Percentiles rank a stretch among this genome's conserved stretches.
These are phyloP conservation scores for Komagataella populi DNA, from an alignment of 805 yeast genomes.

Conservation along the genomic window DNA sequence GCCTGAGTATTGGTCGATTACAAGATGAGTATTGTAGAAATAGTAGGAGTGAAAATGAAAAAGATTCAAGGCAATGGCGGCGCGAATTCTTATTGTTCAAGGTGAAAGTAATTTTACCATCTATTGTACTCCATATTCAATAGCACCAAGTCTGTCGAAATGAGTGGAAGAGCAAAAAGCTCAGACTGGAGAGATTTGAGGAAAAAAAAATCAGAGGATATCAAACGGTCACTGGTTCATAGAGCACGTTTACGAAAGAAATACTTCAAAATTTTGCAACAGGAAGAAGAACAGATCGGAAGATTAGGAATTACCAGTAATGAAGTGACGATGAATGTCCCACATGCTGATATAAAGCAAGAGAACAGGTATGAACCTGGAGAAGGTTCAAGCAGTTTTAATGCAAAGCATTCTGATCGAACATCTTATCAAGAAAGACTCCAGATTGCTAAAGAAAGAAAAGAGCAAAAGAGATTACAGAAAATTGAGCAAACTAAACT, in stretches of 20 bases:
- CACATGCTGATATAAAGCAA: background rate
- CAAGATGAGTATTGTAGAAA: background rate
- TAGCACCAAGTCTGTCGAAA: background rate
- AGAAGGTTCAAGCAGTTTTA: slow-evolving; percentile 17
- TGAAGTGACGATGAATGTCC: background rate
- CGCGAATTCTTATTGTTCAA: background rate
- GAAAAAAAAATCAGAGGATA: slow-evolving; percentile 32
- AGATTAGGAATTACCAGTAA: slow-evolving; percentile 1
- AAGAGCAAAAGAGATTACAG: slow-evolving; percentile 24
- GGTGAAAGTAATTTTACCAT: background rate
- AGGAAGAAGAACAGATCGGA: slow-evolving; percentile 42
- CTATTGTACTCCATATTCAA: no score
- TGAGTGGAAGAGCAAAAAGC: slow-evolving; percentile 5
- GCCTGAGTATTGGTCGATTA: background rate
- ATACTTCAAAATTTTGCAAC: slow-evolving; percentile 66
- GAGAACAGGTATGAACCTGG: slow-evolving; percentile 10
- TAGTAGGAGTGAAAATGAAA: background rate
- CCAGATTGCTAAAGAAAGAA: slow-evolving; percentile 32
- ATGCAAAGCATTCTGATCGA: slow-evolving; percentile 12
- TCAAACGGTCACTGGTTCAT: slow-evolving; percentile 63
- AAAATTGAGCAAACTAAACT: slow-evolving; percentile 24
- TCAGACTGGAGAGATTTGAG: slow-evolving; percentile 11
- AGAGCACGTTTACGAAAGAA: slow-evolving; percentile 70
- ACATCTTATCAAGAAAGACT: slow-evolving; percentile 29
- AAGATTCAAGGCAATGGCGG: background rate